phyloP scores from a whole-genome alignment of 805 yeast genomes.

The Kluyveromyces siamensis region DNA sequence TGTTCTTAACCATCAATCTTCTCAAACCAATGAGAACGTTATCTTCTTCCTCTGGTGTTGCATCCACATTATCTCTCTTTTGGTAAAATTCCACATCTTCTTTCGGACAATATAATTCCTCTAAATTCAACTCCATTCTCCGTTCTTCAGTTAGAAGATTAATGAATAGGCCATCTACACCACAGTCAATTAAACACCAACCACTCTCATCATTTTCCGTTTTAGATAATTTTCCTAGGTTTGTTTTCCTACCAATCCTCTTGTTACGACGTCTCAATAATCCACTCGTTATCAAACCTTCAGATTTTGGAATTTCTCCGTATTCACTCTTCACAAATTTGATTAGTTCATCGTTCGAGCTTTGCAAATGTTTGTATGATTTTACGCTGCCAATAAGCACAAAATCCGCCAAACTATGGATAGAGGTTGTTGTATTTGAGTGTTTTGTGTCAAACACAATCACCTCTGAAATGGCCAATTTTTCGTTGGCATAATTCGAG shows the following conservation, averaged over 20 bases:
- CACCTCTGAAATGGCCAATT: slow-evolving; percentile 60
- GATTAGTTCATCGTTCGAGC: slow-evolving; percentile 54
- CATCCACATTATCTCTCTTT: background rate
- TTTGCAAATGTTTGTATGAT: slow-evolving; percentile 64
- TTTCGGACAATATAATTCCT: slow-evolving; percentile 50
- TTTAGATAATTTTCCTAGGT: slow-evolving; percentile 44
- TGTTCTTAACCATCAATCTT: slow-evolving; percentile 17
- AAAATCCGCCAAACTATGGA: slow-evolving; percentile 32
- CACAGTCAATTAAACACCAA: slow-evolving; percentile 77
- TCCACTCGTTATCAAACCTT: slow-evolving; percentile 61
- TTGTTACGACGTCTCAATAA: slow-evolving; percentile 42
- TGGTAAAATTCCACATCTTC: slow-evolving; percentile 27
- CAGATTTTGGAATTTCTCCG: slow-evolving; percentile 43
- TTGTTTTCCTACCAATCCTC: slow-evolving; percentile 43
- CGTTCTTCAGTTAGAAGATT: slow-evolving; percentile 69
- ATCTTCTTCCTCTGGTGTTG: slow-evolving; percentile 9
- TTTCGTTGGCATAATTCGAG: slow-evolving; percentile 37
- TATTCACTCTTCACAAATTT: slow-evolving; percentile 47
- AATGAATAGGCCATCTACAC: slow-evolving; percentile 51
- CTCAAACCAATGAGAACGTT: slow-evolving; percentile 23
- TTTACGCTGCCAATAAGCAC: slow-evolving; percentile 69
- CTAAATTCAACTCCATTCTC: slow-evolving; percentile 61
- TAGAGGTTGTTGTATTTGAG: slow-evolving; percentile 31
- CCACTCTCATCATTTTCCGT: slow-evolving; percentile 44
- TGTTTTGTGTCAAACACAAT: slow-evolving; percentile 48